A percentile compares a stretch with the other conserved stretches of the same genome.
Conservation (phyloP, 1,139 yeast species). For the Candida tropicalis region DNA sequence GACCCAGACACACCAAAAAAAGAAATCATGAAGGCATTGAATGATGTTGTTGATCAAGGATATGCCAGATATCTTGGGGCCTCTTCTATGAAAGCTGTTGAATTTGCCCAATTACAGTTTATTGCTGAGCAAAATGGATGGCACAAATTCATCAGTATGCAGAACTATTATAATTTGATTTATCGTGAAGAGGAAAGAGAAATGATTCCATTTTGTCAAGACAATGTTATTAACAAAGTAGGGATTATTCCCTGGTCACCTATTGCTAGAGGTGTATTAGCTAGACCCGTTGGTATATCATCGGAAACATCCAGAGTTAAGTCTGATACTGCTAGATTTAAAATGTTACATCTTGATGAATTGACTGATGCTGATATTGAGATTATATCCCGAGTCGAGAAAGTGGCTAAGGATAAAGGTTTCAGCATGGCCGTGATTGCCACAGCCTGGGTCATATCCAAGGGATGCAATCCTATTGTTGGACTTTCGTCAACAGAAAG, state of each 20-base stretch:
- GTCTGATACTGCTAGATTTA: slow-evolving; percentile 11
- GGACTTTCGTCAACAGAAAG: slow-evolving; percentile 55
- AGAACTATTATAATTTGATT: slow-evolving; percentile 55
- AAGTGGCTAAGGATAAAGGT: slow-evolving; percentile 45
- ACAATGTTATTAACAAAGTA: slow-evolving; percentile 34
- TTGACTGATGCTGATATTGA: slow-evolving; percentile 27
- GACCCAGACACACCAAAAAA: slow-evolving; percentile 46
- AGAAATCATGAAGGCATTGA: slow-evolving; percentile 57
- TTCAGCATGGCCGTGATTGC: slow-evolving; percentile 59
- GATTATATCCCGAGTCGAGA: slow-evolving; percentile 55
- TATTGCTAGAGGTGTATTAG: slow-evolving; percentile 47
- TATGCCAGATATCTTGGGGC: slow-evolving; percentile 44
- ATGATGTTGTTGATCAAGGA: slow-evolving; percentile 53
- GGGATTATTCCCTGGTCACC: slow-evolving; percentile 59
- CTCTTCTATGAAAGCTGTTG: slow-evolving; percentile 4
- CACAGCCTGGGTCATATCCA: slow-evolving; percentile 55
- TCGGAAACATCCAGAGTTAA: slow-evolving; percentile 13
- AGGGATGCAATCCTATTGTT: slow-evolving; percentile 57
- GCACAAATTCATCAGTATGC: slow-evolving; percentile 63
- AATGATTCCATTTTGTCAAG: slow-evolving; percentile 53
- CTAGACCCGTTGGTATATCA: slow-evolving; percentile 35
- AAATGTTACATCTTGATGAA: slow-evolving; percentile 13
- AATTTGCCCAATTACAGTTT: slow-evolving; percentile 22
- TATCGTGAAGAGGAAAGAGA: slow-evolving; percentile 65
- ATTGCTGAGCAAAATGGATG: slow-evolving; percentile 54